These are phyloP conservation scores for Viridothelium virens DNA, from an alignment of 495 filamentous ascomycete species.

Conservation along the genomic window DNA sequence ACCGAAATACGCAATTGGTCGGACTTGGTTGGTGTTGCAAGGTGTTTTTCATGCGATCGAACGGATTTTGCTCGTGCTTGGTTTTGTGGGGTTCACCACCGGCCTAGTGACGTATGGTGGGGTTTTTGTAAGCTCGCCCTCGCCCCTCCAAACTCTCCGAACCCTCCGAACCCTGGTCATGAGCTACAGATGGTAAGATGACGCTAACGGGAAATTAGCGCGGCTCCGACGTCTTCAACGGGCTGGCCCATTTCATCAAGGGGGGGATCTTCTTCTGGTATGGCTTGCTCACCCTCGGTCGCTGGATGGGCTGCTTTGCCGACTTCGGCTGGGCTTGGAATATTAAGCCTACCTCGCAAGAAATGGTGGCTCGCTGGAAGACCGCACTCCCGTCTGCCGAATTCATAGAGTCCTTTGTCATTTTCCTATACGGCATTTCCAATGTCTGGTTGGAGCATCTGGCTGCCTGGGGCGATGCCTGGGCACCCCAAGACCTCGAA, in stretches of 20 bases:
- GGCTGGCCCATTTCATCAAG: conserved; percentile 90
- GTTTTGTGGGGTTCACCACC: conserved; percentile 54
- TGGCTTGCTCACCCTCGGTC: conserved; percentile 76
- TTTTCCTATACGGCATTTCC: conserved; percentile 78
- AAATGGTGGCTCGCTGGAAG: conserved; percentile 50
- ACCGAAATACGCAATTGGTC: conserved; percentile 52
- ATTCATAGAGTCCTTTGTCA: conserved; percentile 78
- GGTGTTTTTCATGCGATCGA: conserved; percentile 55
- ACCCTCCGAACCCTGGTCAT: background rate
- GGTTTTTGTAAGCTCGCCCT: conserved; percentile 51
- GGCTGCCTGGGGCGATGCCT: conserved; percentile 57
- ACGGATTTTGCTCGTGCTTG: conserved; percentile 54
- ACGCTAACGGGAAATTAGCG: conserved; percentile 38
- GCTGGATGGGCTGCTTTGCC: conserved; percentile 84
- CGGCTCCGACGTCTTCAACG: conserved; percentile 62
- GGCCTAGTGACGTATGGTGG: conserved; percentile 65
- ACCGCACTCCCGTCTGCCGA: conserved; percentile 70
- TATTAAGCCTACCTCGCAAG: conserved; percentile 53
- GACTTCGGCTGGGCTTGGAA: conserved; percentile 98
- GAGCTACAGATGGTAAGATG: background rate
- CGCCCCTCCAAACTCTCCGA: background rate
- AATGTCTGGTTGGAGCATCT: conserved; percentile 95
- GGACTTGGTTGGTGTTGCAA: conserved; percentile 50
- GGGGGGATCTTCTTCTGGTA: conserved; percentile 98
- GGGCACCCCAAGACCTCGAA: conserved; percentile 75